Evolutionary conservation across 345 rosid genomes (phyloP).

Genomic region (Eucalyptus polybractea): DNA sequence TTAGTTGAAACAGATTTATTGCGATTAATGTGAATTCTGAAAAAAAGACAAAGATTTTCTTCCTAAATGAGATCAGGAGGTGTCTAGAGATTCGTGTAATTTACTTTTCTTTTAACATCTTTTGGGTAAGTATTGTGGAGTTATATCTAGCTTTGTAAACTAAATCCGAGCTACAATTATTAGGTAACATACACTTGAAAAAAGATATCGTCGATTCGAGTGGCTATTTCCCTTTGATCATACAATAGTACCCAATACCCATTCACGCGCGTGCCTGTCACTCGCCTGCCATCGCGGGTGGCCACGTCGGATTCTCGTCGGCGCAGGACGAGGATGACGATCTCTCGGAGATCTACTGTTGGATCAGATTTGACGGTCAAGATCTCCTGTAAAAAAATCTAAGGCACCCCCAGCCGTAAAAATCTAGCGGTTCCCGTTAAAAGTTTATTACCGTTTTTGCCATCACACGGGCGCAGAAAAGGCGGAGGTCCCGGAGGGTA

Average conservation of each 20-base stretch:
- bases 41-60: rapidly evolving
- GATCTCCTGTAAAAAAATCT: neutral
- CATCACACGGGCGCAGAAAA: neutral
- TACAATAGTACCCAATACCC: neutral
- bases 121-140: neutral
- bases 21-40: rapidly evolving
- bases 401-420: neutral
- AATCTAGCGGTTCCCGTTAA: neutral
- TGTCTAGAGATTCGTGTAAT: rapidly evolving
- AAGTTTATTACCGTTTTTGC: neutral
- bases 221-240: neutral
- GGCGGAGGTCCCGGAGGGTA: neutral
- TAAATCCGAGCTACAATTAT: neutral
- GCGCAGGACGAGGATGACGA: neutral
- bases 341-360: neutral
- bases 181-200: neutral
- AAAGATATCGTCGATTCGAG: neutral
- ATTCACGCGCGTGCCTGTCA: neutral
- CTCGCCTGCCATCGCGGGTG: neutral
- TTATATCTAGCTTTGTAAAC: neutral
- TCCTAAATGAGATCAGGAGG: rapidly evolving
- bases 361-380: neutral
- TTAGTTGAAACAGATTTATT: rapidly evolving
- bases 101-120: neutral
- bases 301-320: neutral